A percentile compares a stretch with the other conserved stretches of the same genome.
Evolutionary conservation across 208 protist genomes (phyloP).

Genomic region (Wallacemonas sp.): DNA sequence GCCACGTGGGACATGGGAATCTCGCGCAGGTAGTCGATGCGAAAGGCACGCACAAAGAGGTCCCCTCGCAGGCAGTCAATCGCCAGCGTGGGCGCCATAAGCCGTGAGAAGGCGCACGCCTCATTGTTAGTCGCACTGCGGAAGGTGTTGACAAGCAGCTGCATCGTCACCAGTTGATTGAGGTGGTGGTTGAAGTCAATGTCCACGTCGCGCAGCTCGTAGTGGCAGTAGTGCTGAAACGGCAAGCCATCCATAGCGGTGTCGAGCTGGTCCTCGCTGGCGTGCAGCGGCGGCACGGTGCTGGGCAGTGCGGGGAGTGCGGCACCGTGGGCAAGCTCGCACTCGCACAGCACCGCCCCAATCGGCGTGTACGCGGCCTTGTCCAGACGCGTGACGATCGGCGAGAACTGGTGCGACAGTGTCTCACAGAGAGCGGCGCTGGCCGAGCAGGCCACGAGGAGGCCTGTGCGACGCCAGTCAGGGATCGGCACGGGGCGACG

Average conservation of each 20-base stretch:
- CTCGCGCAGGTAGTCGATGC: conserved; percentile 77
- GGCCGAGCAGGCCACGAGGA: conserved; percentile 1
- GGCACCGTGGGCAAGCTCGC: neutral
- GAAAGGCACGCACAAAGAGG: conserved; percentile 49
- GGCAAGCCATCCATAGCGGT: neutral
- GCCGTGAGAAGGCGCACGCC: conserved; percentile 30
- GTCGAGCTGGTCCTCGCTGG: neutral
- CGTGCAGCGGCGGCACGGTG: neutral
- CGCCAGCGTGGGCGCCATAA: conserved; percentile 16
- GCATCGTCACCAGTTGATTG: conserved; percentile 60
- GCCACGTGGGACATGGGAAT: conserved; percentile 40
- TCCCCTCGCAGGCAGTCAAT: conserved; percentile 34
- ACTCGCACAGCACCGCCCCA: neutral
- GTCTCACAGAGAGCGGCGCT: neutral
- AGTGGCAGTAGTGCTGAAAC: conserved; percentile 8
- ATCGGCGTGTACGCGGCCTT: neutral
- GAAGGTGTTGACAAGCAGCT: conserved; percentile 61
- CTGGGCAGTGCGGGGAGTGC: neutral
- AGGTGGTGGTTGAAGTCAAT: conserved; percentile 84
- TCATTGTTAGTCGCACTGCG: conserved; percentile 35
- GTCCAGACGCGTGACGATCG: neutral
- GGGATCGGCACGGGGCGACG: conserved; percentile 33
- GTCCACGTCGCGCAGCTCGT: conserved; percentile 55
- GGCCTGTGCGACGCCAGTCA: conserved; percentile 8
- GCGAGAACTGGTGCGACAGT: neutral